Evolutionary conservation across 2,329 filamentous ascomycete genomes (phyloP).

Genomic region (Coniochaeta hoffmannii): DNA sequence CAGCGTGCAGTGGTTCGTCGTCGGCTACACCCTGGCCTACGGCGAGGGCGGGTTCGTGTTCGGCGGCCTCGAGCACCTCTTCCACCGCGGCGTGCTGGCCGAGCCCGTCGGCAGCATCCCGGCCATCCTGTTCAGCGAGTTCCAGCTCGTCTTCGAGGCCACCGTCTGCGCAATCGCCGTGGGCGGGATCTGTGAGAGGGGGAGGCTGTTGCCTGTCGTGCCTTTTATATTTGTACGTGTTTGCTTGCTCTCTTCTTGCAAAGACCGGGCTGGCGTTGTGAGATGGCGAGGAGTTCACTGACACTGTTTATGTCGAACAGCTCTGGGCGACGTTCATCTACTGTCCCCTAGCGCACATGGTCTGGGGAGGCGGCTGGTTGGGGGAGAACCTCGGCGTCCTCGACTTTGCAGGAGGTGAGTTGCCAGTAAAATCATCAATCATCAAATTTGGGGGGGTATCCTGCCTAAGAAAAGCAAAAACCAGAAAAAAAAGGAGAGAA

Average conservation of each 20-base stretch:
- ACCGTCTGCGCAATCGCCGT: constrained; percentile 43
- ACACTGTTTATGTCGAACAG: constrained; percentile 19
- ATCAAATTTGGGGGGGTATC: neutral
- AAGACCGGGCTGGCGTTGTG: too few species aligned
- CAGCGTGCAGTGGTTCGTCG: constrained; percentile 41
- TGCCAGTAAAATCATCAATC: too few species aligned
- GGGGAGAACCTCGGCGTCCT: constrained; percentile 34
- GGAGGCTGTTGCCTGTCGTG: constrained; percentile 34
- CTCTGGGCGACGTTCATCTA: constrained; percentile 42
- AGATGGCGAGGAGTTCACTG: too few species aligned
- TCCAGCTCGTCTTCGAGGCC: constrained; percentile 40
- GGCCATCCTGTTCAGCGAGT: constrained; percentile 41
- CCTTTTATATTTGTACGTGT: constrained; percentile 36
- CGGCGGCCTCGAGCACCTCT: constrained; percentile 34
- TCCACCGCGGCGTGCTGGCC: constrained; percentile 36
- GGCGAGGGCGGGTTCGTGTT: constrained; percentile 35
- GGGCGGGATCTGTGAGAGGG: constrained; percentile 39
- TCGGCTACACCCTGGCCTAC: constrained; percentile 41
- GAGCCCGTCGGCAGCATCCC: constrained; percentile 42
- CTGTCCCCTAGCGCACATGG: constrained; percentile 39
- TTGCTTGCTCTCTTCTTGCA: too few species aligned
- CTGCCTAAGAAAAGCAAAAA: neutral
- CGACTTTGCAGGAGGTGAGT: constrained; percentile 32
- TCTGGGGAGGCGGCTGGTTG: constrained; percentile 36
- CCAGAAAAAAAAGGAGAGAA: too few species aligned